phyloP scores from a whole-genome alignment of 2,329 filamentous ascomycete genomes.

The Aureobasidium sp. region DNA sequence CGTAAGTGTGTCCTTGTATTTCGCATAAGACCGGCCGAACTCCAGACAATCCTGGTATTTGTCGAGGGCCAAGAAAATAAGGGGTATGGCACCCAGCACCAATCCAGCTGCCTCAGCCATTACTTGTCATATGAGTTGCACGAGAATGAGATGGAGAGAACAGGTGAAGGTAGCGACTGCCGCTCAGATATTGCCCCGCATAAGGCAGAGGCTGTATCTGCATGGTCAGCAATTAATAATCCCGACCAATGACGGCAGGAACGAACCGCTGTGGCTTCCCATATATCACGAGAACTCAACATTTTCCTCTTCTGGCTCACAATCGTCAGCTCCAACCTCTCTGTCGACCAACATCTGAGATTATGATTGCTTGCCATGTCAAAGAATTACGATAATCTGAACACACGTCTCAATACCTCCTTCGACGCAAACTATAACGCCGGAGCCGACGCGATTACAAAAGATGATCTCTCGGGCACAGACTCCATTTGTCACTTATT shows the following conservation, averaged over 20 bases:
- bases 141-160: background rate
- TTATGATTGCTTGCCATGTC: background rate
- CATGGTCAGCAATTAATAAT: background rate
- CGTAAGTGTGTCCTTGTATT: background rate
- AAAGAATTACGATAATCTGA: background rate
- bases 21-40: background rate
- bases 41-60: background rate
- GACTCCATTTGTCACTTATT: background rate
- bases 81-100: background rate
- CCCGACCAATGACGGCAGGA: background rate
- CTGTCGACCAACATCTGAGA: background rate
- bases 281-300: background rate
- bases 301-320: background rate
- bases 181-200: background rate
- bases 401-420: background rate
- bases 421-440: background rate
- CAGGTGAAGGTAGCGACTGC: background rate
- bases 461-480: background rate
- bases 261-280: background rate
- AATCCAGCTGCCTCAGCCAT: background rate
- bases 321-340: background rate
- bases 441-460: background rate
- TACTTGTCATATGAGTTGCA: background rate
- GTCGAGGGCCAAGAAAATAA: background rate
- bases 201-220: background rate